A percentile compares a stretch with the other conserved stretches of the same genome.
Conservation (phyloP, 805 yeast species). For the Candida xiaguanensis region DNA sequence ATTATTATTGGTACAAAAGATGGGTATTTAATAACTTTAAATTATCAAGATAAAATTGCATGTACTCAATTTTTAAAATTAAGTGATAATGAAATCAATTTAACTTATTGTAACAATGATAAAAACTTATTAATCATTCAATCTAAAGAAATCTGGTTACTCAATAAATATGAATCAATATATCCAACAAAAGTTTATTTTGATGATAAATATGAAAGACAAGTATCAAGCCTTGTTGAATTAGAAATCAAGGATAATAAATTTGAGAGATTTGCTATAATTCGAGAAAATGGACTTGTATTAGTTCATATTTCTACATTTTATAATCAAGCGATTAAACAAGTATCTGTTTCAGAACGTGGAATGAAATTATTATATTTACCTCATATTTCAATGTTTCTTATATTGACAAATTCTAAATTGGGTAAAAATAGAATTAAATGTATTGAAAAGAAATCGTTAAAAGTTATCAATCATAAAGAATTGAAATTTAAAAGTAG, state of each 20-base stretch:
- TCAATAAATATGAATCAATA: slow-evolving; percentile 23
- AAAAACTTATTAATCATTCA: slow-evolving; percentile 18
- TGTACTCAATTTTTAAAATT: slow-evolving; percentile 19
- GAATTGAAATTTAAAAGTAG: slow-evolving; percentile 18
- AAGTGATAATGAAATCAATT: slow-evolving; percentile 23
- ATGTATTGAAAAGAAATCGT: slow-evolving; percentile 31
- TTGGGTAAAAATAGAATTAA: slow-evolving; percentile 22
- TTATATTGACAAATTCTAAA: slow-evolving; percentile 28
- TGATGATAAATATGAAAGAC: slow-evolving; percentile 32
- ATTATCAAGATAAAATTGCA: slow-evolving; percentile 6
- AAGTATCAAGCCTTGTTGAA: slow-evolving; percentile 13
- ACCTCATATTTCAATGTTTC: slow-evolving; percentile 25
- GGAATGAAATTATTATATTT: slow-evolving; percentile 30
- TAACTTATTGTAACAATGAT: slow-evolving; percentile 11
- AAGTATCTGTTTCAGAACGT: slow-evolving; percentile 27
- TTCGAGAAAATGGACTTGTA: slow-evolving; percentile 37
- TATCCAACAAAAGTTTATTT: slow-evolving; percentile 30
- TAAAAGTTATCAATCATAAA: slow-evolving; percentile 19
- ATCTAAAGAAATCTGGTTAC: slow-evolving; percentile 30
- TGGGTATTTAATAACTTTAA: slow-evolving; percentile 24
- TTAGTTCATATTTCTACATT: slow-evolving; percentile 23
- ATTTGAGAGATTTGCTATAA: slow-evolving; percentile 3
- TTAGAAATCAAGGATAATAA: not conserved
- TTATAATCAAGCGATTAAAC: slow-evolving; percentile 22
- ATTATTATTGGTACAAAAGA: slow-evolving; percentile 30